Evolutionary conservation across 2,329 filamentous ascomycete genomes (phyloP).

Genomic region (Stenocarpella maydis): DNA sequence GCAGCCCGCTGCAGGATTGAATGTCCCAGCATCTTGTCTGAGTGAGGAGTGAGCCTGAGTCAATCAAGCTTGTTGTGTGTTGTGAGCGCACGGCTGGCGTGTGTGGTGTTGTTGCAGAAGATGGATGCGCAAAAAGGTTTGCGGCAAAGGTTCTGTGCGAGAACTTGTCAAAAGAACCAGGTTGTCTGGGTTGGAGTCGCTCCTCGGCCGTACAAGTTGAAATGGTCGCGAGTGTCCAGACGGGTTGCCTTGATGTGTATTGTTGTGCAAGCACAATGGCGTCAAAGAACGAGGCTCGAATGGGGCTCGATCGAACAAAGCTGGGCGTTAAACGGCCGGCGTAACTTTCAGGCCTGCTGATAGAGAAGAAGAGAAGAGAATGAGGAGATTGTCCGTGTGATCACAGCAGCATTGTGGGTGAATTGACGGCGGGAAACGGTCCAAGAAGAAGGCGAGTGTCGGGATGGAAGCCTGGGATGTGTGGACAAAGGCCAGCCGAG

Average conservation of each 20-base stretch:
- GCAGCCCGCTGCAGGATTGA: conserved; percentile 22
- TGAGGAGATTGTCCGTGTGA: conserved; percentile 18
- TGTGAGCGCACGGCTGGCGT: conserved; percentile 19
- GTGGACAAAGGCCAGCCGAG: conserved; percentile 19
- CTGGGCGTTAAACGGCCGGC: conserved; percentile 32
- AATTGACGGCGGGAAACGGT: conserved; percentile 4
- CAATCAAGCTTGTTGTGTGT: conserved; percentile 7
- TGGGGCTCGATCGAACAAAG: conserved; percentile 29
- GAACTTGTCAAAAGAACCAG: background rate
- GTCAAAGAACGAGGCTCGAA: conserved; percentile 19
- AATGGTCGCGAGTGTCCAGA: conserved; percentile 4
- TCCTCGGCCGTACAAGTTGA: background rate
- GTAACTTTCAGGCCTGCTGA: conserved; percentile 36
- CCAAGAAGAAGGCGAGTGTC: background rate
- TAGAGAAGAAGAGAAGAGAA: conserved; percentile 33
- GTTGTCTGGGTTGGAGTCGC: background rate
- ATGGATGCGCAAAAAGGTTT: background rate
- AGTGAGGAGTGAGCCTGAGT: background rate
- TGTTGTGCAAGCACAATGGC: conserved; percentile 24
- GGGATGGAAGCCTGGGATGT: conserved; percentile 13
- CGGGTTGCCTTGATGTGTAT: conserved; percentile 15
- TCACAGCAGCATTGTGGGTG: conserved; percentile 35
- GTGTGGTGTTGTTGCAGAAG: conserved; percentile 17
- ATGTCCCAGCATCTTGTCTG: conserved; percentile 18
- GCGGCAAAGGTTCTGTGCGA: background rate